Base-by-base conservation (phyloP, 495 filamentous ascomycete species). In the Wilcoxina mikolae region DNA sequence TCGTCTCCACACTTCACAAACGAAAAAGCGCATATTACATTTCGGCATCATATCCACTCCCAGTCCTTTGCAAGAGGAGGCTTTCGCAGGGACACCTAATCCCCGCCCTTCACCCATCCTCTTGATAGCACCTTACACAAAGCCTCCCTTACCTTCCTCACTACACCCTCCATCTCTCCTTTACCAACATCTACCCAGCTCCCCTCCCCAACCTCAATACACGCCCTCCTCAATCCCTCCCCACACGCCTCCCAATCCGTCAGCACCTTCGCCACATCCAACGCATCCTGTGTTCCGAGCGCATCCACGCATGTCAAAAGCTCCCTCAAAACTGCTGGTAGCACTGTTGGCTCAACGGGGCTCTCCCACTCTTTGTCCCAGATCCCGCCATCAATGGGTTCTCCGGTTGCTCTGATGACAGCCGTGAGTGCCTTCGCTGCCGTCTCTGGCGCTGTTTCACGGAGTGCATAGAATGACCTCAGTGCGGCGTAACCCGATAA, bases 401-500 rank as follows among this genome's bases (percentile, higher is more conserved):
- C 64, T 10, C 64, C 64, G 0, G 64, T 63, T 10, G 48, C 48
- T n/a, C 61, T 56, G 24, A 66, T 65, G n/a, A 61, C 49, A 10
- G 64, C 63, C 4, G 62, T 54, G 10, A 66, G 56, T 3, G 64
- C 64, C 3, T 44, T 41, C 0, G 44, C 55, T 9, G 62, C 62
- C 10, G 31, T 31, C 20, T 29, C 47, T 11, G 50, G 35, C 17
- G 26, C 23, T 1, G 28, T 15, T 26, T 62, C 57, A 24, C 63
- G 59, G 24, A 53, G 46, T 10, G 52, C 45, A 39, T 62, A 66
- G 22, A 60, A 66, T 20, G 51, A 54, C 11, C 64, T 49, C 3
- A 66, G 52, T 15, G 64, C 43, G 27, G 62, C 64, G 20, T 66
- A 66, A 26, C 64, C 64, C 24, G 49, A 46, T 46, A 66, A 56